Percentiles rank a stretch among this genome's conserved stretches.
Conservation (phyloP, 768 basidiomycete genomes). For the Cystobasidium ongulense region DNA sequence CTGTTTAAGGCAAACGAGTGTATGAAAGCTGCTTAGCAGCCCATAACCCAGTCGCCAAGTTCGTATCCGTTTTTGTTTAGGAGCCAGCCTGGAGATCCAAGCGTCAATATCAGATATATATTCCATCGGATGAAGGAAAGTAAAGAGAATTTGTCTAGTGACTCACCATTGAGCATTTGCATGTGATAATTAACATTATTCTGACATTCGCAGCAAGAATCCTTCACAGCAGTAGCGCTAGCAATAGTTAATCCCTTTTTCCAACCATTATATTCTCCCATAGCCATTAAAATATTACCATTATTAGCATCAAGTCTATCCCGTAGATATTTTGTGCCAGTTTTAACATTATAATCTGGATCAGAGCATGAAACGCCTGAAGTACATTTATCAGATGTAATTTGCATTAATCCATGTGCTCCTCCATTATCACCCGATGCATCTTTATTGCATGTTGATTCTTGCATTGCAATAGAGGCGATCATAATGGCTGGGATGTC, state of each 20-base stretch:
- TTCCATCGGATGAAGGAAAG: too few relatives aligned
- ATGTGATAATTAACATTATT: conserved; percentile 36
- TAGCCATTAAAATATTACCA: conserved; percentile 15
- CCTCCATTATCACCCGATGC: conserved; percentile 28
- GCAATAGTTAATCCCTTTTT: conserved; percentile 32
- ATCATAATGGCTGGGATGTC: conserved; percentile 63
- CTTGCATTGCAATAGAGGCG: conserved; percentile 84
- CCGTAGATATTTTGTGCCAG: conserved; percentile 31
- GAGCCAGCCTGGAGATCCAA: background rate
- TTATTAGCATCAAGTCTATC: background rate
- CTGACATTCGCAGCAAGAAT: conserved; percentile 33
- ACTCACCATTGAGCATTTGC: conserved; percentile 32
- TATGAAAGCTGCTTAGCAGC: background rate
- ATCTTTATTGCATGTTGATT: conserved; percentile 57
- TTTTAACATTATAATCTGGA: conserved; percentile 34
- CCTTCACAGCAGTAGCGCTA: background rate
- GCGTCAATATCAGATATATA: background rate
- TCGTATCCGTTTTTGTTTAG: conserved; percentile 3
- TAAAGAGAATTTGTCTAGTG: background rate
- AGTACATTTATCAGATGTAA: conserved; percentile 39
- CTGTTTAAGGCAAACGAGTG: too few relatives aligned
- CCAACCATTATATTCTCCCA: conserved; percentile 35
- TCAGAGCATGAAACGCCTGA: conserved; percentile 37
- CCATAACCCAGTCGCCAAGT: conserved; percentile 21
- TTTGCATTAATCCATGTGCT: conserved; percentile 38